Evolutionary conservation across 2,329 filamentous ascomycete genomes (phyloP).

Genomic region (Phaeosphaeria sp.): DNA sequence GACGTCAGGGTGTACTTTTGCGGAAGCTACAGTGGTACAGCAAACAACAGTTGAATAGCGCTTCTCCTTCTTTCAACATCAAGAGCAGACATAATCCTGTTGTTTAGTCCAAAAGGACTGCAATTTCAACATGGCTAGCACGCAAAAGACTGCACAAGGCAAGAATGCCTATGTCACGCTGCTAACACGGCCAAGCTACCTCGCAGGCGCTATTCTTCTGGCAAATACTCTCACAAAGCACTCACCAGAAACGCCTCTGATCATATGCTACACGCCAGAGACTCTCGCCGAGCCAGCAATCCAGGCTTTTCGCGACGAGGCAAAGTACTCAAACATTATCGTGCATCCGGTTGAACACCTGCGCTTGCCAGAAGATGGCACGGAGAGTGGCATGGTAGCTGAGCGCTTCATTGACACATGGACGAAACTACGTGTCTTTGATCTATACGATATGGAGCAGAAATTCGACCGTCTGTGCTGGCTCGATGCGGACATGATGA

Average conservation of each 20-base stretch:
- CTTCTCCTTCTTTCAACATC: not conserved
- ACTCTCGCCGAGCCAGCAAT: conserved; percentile 51
- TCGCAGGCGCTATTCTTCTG: conserved; percentile 60
- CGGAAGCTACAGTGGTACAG: not conserved
- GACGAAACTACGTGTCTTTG: conserved; percentile 63
- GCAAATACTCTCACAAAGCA: conserved; percentile 57
- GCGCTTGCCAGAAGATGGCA: conserved; percentile 41
- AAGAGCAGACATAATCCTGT: not conserved
- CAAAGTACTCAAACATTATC: conserved; percentile 49
- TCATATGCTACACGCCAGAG: conserved; percentile 57
- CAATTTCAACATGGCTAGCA: not conserved
- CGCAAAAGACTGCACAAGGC: not conserved
- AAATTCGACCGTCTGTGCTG: conserved; percentile 53
- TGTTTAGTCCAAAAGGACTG: not conserved
- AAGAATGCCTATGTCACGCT: conserved; percentile 57
- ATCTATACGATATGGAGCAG: conserved; percentile 40
- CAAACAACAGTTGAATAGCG: not conserved
- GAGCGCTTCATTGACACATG: conserved; percentile 62
- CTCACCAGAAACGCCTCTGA: conserved; percentile 54
- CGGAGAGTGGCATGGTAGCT: conserved; percentile 52
- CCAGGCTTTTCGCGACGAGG: conserved; percentile 51
- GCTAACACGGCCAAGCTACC: conserved; percentile 59
- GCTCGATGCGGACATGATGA: conserved; percentile 61
- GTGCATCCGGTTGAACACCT: conserved; percentile 51
- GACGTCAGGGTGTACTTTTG: conserved; percentile 23